Evolutionary conservation across 2,329 filamentous ascomycete genomes (phyloP).

Genomic region (Tolypocladium sp.): DNA sequence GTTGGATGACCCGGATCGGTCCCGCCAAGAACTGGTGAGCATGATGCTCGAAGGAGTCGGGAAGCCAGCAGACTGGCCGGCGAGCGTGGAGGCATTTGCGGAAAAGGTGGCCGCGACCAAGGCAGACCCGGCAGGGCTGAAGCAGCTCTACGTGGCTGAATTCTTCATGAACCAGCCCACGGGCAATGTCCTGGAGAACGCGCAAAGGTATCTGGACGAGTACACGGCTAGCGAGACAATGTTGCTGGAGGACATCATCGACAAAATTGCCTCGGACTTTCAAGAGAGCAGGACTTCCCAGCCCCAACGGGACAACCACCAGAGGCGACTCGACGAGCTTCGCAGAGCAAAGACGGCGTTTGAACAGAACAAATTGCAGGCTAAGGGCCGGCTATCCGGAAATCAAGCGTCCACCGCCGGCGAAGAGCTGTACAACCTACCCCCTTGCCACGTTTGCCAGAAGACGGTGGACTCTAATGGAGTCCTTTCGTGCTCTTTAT

Average conservation of each 20-base stretch:
- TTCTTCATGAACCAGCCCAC: conserved; percentile 31
- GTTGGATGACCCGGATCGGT: conserved; percentile 26
- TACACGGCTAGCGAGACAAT: conserved; percentile 16
- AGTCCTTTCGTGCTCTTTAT: conserved; percentile 33
- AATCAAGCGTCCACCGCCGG: conserved; percentile 16
- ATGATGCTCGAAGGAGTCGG: conserved; percentile 27
- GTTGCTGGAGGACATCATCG: conserved; percentile 23
- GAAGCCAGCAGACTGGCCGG: conserved; percentile 20
- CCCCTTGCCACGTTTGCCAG: conserved; percentile 30
- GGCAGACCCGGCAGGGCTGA: conserved; percentile 20
- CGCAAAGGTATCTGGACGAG: conserved; percentile 30
- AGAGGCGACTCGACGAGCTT: conserved; percentile 34
- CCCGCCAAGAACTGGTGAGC: conserved; percentile 25
- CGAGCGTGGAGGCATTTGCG: conserved; percentile 22
- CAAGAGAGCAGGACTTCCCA: conserved; percentile 19
- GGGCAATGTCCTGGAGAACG: conserved; percentile 18
- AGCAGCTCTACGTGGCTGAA: conserved; percentile 28
- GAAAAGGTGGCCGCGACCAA: conserved; percentile 21
- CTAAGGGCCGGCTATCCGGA: conserved; percentile 22
- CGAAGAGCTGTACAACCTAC: conserved; percentile 25
- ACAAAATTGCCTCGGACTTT: conserved; percentile 21
- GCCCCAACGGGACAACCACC: conserved; percentile 27
- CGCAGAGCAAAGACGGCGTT: conserved; percentile 38
- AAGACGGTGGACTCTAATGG: conserved; percentile 21
- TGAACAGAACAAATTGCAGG: conserved; percentile 32